Conservation (phyloP, 441 rosid genomes). For the Gossypium trilobum region DNA sequence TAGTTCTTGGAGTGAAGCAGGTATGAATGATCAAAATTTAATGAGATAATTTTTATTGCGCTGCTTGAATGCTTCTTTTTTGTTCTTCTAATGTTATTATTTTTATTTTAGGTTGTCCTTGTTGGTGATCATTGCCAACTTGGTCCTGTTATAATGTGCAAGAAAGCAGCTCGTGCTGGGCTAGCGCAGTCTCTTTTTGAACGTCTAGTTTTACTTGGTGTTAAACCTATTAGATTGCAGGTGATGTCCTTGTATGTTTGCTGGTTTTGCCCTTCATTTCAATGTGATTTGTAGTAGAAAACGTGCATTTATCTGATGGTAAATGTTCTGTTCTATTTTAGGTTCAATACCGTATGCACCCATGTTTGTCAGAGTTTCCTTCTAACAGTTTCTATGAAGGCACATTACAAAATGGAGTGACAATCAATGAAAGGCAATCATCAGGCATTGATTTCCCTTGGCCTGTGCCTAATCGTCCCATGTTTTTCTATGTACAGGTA, state of each 20-base stretch:
- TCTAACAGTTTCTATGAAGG: conserved; percentile 97
- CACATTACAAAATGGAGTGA: conserved; percentile 95
- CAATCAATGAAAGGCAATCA: conserved; percentile 87
- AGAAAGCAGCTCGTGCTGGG: conserved; percentile 99
- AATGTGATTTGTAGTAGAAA: not conserved
- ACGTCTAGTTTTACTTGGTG: conserved; percentile 92
- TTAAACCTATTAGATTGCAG: conserved; percentile 98
- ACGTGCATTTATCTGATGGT: not conserved
- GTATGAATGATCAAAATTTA: conserved; percentile 25
- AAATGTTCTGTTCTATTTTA: conserved; percentile 22
- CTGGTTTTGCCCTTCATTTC: not conserved
- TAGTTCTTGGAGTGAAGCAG: conserved; percentile 99
- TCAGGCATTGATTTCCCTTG: conserved; percentile 95
- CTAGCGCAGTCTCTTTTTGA: conserved; percentile 96
- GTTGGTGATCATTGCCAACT: conserved; percentile 99
- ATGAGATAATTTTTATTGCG: not conserved
- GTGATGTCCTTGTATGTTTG: conserved; percentile 29
- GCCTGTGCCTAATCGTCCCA: conserved; percentile 97
- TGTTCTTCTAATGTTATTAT: conserved; percentile 18
- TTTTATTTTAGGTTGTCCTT: conserved; percentile 63
- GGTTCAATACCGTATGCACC: conserved; percentile 99
- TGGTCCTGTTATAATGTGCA: conserved; percentile 99
- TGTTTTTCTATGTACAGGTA: conserved; percentile 99
- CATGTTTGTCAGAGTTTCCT: conserved; percentile 92
- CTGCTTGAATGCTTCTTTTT: not conserved